Percentiles rank a stretch among this genome's conserved stretches.
Evolutionary conservation across 176 grass and related monocot genomes (phyloP).

Genomic region (sorghum (Sorghum bicolor)): DNA sequence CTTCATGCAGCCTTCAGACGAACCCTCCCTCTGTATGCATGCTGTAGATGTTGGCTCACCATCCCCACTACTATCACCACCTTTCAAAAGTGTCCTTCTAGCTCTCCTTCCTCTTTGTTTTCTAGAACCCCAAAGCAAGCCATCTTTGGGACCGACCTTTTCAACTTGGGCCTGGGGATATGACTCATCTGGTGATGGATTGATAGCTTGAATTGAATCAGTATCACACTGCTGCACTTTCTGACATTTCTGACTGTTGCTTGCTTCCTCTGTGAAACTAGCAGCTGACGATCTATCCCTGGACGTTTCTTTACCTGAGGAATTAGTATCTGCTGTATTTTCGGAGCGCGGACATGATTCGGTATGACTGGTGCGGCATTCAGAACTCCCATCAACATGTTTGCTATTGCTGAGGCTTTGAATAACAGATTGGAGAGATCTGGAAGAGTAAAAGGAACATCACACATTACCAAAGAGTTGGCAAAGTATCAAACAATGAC

Average conservation of each 20-base stretch:
- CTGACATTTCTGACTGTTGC: slow-evolving; percentile 36
- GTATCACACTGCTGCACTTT: slow-evolving; percentile 23
- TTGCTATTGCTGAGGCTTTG: slow-evolving; percentile 60
- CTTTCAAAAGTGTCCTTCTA: slow-evolving; percentile 31
- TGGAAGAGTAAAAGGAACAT: slow-evolving; percentile 42
- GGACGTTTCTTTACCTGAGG: slow-evolving; percentile 51
- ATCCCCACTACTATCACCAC: slow-evolving; percentile 31
- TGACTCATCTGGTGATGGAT: slow-evolving; percentile 33
- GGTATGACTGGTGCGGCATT: slow-evolving; percentile 34
- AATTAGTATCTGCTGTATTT: slow-evolving; percentile 49
- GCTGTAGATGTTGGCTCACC: slow-evolving; percentile 49
- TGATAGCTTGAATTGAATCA: slow-evolving; percentile 39
- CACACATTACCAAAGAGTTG: slow-evolving; percentile 11
- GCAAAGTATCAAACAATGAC: slow-evolving; percentile 14
- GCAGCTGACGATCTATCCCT: slow-evolving; percentile 62
- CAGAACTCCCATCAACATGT: slow-evolving; percentile 34
- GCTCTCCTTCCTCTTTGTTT: slow-evolving; percentile 71
- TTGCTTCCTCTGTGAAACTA: slow-evolving; percentile 66
- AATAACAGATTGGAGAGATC: slow-evolving; percentile 74
- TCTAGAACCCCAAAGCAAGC: slow-evolving; percentile 57
- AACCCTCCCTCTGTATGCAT: slow-evolving; percentile 35
- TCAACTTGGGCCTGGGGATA: slow-evolving; percentile 21
- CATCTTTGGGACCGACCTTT: slow-evolving; percentile 31
- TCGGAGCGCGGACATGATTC: slow-evolving; percentile 41
- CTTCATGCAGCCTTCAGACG: slow-evolving; percentile 37